Evolutionary conservation across 192 early-diverging fungal species (phyloP).

Genomic region (Dispira parvispora): DNA sequence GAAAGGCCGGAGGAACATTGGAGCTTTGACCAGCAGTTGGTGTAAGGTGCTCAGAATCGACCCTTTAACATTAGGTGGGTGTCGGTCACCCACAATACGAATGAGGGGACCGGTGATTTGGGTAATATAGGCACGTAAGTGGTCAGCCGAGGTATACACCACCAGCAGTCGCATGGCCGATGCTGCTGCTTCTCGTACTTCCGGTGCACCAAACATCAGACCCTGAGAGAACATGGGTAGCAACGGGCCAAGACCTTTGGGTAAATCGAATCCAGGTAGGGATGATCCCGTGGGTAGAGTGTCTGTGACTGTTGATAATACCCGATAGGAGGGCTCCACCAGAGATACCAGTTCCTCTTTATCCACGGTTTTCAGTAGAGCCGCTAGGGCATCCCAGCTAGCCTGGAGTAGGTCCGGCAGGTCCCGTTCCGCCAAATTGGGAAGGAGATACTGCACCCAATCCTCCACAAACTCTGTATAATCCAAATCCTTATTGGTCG

Average conservation of each 20-base stretch:
- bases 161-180: constrained; percentile 70
- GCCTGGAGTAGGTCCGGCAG: constrained; percentile 39
- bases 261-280: constrained; percentile 73
- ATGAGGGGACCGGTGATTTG: constrained; percentile 95
- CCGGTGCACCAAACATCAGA: constrained; percentile 69
- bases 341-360: constrained; percentile 81
- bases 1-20: constrained; percentile 85
- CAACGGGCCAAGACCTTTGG: constrained; percentile 83
- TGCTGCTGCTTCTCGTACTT: constrained; percentile 73
- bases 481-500: constrained; percentile 34
- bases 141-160: constrained; percentile 31
- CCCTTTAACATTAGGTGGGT: constrained; percentile 79
- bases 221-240: constrained; percentile 89
- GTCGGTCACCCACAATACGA: constrained; percentile 90
- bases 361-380: constrained; percentile 59
- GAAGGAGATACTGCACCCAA: constrained; percentile 63
- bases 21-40: constrained; percentile 64
- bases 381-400: constrained; percentile 66
- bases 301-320: constrained; percentile 40
- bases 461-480: constrained; percentile 51
- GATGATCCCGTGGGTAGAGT: constrained; percentile 19
- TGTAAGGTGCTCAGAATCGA: constrained; percentile 79
- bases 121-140: constrained; percentile 78
- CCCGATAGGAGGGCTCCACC: constrained; percentile 46
- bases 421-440: constrained; percentile 40